Evolutionary conservation across 1,139 yeast genomes (phyloP), one percentile per base, ranked within the genome.

Genomic region (Geotrichum siamense): DNA sequence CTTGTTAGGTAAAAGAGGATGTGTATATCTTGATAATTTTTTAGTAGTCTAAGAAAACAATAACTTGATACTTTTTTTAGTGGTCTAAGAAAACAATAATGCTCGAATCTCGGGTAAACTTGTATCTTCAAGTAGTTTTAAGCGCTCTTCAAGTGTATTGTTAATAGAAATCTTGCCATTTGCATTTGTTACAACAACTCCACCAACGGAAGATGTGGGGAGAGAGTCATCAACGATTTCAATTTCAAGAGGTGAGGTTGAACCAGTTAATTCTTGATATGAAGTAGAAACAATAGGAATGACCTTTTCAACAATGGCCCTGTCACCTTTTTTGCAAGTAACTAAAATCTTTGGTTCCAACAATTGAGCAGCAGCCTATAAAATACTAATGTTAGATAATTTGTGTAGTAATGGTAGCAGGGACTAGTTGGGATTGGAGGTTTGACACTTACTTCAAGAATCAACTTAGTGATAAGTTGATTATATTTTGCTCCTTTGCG

Each of bases 71-170:
- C 33, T 29, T 13, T 19, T 8, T n/a, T n/a, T n/a, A n/a, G n/a
- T n/a, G n/a, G n/a, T n/a, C n/a, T n/a, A n/a, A 12, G 34, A n/a
- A 15, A 33, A 47, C 6, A 47, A 21, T 2, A 29, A 28, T 6
- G 41, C 15, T 17, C 50, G 81, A 55, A 93, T 81, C 45, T 89
- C 94, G 42, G 99, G 99, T 55, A 93, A 76, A 6, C 96, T 84
- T 59, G 79, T 85, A 63, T 83, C 83, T 39, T 84, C 75, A 59
- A 91, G 74, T 52, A 93, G 70, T 59, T 79, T 76, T 61, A 91
- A 76, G 68, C 99, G 84, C 71, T 89, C 96, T 59, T 86, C 96
- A 60, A 93, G 75, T 32, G 98, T 89, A 70, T 91, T 91, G 68
- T 85, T 74, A 48, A 91, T 86, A 56, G 82, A 89, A 55, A 93